Percentiles rank a stretch among this genome's conserved stretches.
Conservation (phyloP, 2,329 filamentous ascomycete species). For the Grosmannia huntii region DNA sequence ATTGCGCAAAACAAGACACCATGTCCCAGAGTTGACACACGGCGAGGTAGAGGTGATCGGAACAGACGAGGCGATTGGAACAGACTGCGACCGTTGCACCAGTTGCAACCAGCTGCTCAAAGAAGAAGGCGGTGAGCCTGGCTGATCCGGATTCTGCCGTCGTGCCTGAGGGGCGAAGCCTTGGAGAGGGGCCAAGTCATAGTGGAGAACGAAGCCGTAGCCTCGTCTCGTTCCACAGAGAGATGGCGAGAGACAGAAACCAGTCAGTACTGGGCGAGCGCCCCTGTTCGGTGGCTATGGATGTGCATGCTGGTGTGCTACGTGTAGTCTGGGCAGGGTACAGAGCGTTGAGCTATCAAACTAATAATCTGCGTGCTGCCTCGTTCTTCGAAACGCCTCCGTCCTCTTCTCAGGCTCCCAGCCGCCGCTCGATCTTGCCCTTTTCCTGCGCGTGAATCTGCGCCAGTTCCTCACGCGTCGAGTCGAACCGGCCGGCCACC, state of each 20-base stretch:
- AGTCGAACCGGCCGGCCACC: conserved; percentile 62
- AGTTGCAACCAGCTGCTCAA: not conserved
- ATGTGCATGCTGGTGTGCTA: no score
- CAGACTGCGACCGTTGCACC: not conserved
- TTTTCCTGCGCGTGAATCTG: conserved; percentile 54
- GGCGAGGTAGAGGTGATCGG: no score
- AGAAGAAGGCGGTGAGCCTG: not conserved
- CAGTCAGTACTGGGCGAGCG: no score
- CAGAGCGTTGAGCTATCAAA: no score
- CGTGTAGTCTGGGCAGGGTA: no score
- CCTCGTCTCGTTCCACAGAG: not conserved
- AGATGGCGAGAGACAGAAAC: not conserved
- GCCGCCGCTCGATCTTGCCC: conserved; percentile 59
- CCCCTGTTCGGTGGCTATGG: no score
- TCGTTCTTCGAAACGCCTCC: no score
- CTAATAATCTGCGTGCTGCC: no score
- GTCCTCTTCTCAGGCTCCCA: conserved; percentile 31
- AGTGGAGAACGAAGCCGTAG: not conserved
- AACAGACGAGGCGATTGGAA: no score
- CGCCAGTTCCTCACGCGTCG: conserved; percentile 62
- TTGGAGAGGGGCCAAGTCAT: not conserved
- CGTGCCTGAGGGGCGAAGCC: not conserved
- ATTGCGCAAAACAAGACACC: not conserved
- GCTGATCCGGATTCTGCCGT: not conserved
- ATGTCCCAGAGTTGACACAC: no score